A percentile compares a stretch with the other conserved stretches of the same genome.
phyloP scores from a whole-genome alignment of 139 green algal species.

The Chlorella sp. region DNA sequence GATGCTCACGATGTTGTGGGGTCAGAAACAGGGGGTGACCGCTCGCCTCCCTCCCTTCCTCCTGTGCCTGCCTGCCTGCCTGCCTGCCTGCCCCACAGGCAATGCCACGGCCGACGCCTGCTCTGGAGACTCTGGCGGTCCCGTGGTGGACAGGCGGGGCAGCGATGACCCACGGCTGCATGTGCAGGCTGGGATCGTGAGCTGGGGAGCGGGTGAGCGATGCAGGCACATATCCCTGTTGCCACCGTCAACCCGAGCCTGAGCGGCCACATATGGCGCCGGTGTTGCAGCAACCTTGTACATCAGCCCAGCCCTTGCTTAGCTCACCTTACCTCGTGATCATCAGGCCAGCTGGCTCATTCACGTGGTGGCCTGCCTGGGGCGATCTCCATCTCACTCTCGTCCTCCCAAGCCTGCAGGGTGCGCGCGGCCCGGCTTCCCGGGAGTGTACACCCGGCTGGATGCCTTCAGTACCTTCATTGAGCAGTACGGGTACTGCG shows the following conservation, averaged over 20 bases:
- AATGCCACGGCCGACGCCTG: constrained; percentile 4
- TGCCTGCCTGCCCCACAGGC: neutral
- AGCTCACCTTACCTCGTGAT: too few relatives aligned
- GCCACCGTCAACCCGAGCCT: too few relatives aligned
- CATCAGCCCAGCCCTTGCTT: too few relatives aligned
- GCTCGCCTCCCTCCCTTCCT: neutral
- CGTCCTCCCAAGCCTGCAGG: neutral
- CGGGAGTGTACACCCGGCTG: neutral
- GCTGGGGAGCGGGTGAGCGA: neutral
- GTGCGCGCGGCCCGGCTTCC: neutral
- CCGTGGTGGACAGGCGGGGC: neutral
- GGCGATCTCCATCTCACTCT: neutral
- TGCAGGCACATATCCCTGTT: too few relatives aligned
- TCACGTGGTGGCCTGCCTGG: neutral
- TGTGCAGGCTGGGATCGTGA: constrained; percentile 5
- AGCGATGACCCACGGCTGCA: neutral
- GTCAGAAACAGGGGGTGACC: neutral
- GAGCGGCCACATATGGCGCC: too few relatives aligned
- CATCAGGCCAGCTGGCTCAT: too few relatives aligned
- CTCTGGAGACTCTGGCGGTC: constrained; percentile 1
- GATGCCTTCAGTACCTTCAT: constrained; percentile 13
- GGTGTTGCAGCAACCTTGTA: too few relatives aligned
- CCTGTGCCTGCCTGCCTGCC: neutral
- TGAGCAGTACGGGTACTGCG: neutral
- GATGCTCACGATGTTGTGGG: too few relatives aligned